Evolutionary conservation across 441 rosid genomes (phyloP), one percentile per base, ranked within the genome.

Genomic region (Kokia cookei): DNA sequence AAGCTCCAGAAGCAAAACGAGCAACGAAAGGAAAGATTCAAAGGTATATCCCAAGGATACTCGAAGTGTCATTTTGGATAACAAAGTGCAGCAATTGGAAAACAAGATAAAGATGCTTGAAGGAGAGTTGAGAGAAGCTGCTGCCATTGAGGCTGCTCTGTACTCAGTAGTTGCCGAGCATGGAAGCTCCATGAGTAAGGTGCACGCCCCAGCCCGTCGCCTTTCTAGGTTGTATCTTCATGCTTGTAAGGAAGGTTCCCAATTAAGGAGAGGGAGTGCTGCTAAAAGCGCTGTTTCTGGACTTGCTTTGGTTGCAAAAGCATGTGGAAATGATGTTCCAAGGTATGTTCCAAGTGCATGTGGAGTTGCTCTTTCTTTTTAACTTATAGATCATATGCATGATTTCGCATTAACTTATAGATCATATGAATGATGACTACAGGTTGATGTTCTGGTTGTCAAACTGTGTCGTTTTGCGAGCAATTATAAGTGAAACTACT

Each of bases 381-480:
- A 19, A 19, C 59, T 7, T 12, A 54, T 54, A 54, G 26, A 54
- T 19, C 11, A 19, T 54, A 19, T 54, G 27, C 24, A n/a, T 53
- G 60, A 22, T 32, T 60, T 65, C 6, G 66, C 15, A 22, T 60
- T 12, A 75, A 55, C 58, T 72, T 69, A 51, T 45, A 17, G 47
- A 22, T 68, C 19, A 5, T 57, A 53, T 53, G 48, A n/a, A 26
- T 54, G 75, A 40, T 37, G 57, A 79, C 67, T 78, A 37, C 95
- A 95, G 99, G 86, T 83, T 96, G 83, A 93, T 93, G 74, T 96
- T 91, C 83, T 96, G 99, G 98, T 74, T 93, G 79, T 96, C 99
- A 72, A 93, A 93, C 74, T 87, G 89, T 32, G 88, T 96, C 55
- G 86, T 89, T 61, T 78, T 93, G 83, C 86, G 98, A 83, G 86